phyloP scores from a whole-genome alignment of 768 basidiomycete species.

The Hortiboletus campestris region DNA sequence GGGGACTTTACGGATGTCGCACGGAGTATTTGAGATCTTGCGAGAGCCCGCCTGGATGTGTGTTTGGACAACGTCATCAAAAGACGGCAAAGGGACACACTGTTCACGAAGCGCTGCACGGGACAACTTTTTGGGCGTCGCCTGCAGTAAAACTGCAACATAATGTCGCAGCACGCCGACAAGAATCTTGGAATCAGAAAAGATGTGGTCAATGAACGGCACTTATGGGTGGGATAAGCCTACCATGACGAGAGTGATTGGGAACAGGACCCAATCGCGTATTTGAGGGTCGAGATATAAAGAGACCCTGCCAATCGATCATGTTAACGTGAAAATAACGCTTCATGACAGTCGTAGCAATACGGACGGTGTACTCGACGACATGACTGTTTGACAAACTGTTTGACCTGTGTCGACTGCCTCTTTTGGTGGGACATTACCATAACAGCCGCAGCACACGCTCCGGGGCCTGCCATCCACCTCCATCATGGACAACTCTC shows the following conservation, averaged over 20 bases:
- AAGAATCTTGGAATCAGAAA: constrained; percentile 57
- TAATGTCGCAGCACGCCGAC: constrained; percentile 94
- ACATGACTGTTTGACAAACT: constrained; percentile 34
- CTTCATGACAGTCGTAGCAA: constrained; percentile 1
- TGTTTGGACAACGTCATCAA: background rate
- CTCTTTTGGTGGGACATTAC: constrained; percentile 27
- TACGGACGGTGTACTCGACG: constrained; percentile 30
- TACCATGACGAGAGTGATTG: constrained; percentile 97
- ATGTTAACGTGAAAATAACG: constrained; percentile 9
- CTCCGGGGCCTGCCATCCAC: background rate
- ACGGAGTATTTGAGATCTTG: constrained; percentile 82
- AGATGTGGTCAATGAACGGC: constrained; percentile 3
- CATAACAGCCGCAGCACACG: constrained; percentile 18
- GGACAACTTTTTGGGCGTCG: constrained; percentile 76
- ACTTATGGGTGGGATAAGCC: constrained; percentile 21
- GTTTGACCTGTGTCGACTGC: constrained; percentile 16
- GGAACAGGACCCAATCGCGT: constrained; percentile 91
- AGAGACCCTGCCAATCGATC: constrained; percentile 36
- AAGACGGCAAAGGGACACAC: constrained; percentile 47
- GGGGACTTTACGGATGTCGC: constrained; percentile 79
- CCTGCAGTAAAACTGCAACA: constrained; percentile 81
- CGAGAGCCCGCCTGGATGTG: constrained; percentile 62
- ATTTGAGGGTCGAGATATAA: constrained; percentile 93
- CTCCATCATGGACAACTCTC: constrained; percentile 71
- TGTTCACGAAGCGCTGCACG: constrained; percentile 87